Evolutionary conservation across 495 filamentous ascomycete species (phyloP).

Genomic region (Beverwykella pulmonaria): DNA sequence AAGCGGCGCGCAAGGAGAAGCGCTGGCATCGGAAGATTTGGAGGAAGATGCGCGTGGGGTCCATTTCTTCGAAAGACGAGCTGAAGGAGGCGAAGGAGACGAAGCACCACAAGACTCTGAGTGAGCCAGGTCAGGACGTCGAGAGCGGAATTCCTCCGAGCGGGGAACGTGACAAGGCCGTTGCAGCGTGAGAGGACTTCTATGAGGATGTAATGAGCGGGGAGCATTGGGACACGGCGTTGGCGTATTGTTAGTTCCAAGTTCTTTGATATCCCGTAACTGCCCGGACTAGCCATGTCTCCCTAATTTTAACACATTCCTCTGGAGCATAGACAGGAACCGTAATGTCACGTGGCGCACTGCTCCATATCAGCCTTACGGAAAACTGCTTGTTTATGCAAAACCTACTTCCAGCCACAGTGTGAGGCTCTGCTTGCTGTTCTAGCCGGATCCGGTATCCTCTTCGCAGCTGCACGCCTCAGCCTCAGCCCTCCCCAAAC

Average conservation of each 20-base stretch:
- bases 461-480: too few relatives aligned
- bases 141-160: conserved; percentile 36
- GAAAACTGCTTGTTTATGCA: too few relatives aligned
- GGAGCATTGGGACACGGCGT: neutral
- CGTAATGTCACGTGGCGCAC: too few relatives aligned
- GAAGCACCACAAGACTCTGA: conserved; percentile 22
- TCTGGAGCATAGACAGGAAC: too few relatives aligned
- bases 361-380: too few relatives aligned
- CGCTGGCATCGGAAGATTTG: conserved; percentile 40
- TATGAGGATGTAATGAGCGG: neutral
- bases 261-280: conserved; percentile 23
- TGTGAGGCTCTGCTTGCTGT: too few relatives aligned
- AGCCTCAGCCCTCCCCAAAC: too few relatives aligned
- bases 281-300: conserved; percentile 21
- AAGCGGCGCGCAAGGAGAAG: conserved; percentile 45
- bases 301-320: too few relatives aligned
- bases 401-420: too few relatives aligned
- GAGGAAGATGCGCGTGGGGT: conserved; percentile 40
- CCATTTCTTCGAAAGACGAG: conserved; percentile 17
- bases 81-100: conserved; percentile 7
- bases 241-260: neutral
- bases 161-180: conserved; percentile 22
- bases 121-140: conserved; percentile 29
- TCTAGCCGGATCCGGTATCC: too few relatives aligned
- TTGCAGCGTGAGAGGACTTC: neutral